Evolutionary conservation across 805 yeast genomes (phyloP), one percentile per base, ranked within the genome.

Genomic region (Saccharomycopsis selenospora): DNA sequence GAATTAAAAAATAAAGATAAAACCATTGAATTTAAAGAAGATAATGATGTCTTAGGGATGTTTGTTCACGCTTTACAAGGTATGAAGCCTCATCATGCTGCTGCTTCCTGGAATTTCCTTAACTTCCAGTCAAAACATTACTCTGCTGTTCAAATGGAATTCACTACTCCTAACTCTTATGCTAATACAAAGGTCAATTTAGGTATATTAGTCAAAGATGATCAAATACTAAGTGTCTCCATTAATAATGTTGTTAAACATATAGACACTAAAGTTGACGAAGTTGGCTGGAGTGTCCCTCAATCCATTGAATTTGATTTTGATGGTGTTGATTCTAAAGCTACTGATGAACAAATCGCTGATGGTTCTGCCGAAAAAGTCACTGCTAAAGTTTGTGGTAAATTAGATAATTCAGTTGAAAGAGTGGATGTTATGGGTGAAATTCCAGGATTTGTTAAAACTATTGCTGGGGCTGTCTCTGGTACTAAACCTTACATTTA

Each of bases 41-140:
- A 56, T 7, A n/a, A n/a, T n/a, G 61, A 64, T 22, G 69, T 68
- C 24, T 57, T 52, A 14, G 74, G 88, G 44, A 85, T 93, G 95
- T 90, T 80, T 62, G 96, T 91, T 47, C 82, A 86, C 91, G 99
- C 99, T 4, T 70, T 88, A 57, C 99, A 93, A 71, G 98, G 98
- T 53, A 90, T 93, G 98, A 93, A 93, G 67, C 99, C 99, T 6
- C 97, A 93, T 66, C 99, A 93, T 67, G 96, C 97, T 29, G 99
- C 99, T 49, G 87, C 95, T 53, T 69, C 88, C 20, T 93, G 99
- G 99, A 93, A 91, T 68, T 93, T 93, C 64, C 67, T 86, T 54
- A 84, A 87, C 67, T 91, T 85, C 75, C 96, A 87, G 63, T 83
- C 93, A 17, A 75, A 79, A 45, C 69, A 79, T 36, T 72, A 75